Percentiles rank a stretch among this genome's conserved stretches.
Conservation (phyloP, 2,329 filamentous ascomycete genomes). For the Emergomyces africanus region DNA sequence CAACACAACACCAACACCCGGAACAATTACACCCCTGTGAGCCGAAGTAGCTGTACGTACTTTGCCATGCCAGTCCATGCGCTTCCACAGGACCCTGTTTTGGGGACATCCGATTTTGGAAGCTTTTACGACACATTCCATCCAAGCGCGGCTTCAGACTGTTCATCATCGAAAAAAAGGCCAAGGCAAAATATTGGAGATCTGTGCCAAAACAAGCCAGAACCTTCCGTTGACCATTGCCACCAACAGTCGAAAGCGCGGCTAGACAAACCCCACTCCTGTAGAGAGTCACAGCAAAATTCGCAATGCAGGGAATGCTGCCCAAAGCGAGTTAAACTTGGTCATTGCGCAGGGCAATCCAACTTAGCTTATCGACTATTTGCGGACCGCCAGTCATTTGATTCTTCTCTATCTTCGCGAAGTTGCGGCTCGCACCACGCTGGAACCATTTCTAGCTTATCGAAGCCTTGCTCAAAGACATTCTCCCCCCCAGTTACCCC, state of each 20-base stretch:
- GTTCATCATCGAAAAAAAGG: background rate
- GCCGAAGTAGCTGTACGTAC: constrained; percentile 40
- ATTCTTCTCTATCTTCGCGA: background rate
- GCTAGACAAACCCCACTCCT: background rate
- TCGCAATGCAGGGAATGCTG: background rate
- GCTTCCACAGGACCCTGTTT: background rate
- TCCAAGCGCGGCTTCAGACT: background rate
- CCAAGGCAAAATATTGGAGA: background rate
- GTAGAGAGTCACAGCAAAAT: background rate
- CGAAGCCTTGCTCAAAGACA: background rate
- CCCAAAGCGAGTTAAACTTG: background rate
- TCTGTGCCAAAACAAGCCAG: background rate
- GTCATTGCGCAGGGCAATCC: background rate
- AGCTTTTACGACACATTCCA: background rate
- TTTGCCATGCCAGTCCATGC: constrained; percentile 19
- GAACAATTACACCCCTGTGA: no score
- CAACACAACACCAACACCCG: background rate
- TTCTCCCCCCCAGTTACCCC: background rate
- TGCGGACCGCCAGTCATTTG: background rate
- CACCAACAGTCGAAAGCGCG: background rate
- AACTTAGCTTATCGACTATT: background rate
- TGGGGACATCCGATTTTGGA: background rate
- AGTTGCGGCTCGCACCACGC: background rate
- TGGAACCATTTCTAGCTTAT: background rate
- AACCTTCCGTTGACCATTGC: background rate